Percentiles rank a stretch among this genome's conserved stretches.
Evolutionary conservation across 2,329 filamentous ascomycete genomes (phyloP).

Genomic region (Coniella vitis): DNA sequence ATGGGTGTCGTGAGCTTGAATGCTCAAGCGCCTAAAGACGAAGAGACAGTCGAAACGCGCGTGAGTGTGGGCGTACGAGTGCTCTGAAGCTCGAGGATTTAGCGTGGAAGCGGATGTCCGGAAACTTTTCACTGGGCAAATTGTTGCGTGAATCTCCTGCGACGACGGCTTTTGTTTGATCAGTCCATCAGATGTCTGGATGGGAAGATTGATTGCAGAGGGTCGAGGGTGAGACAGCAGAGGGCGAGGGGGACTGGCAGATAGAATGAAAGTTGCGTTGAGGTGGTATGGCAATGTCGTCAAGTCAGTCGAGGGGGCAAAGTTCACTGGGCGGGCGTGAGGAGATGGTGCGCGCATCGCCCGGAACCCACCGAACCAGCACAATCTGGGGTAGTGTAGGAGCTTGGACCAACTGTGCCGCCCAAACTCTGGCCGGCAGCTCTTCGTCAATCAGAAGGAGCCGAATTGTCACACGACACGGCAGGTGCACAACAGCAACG

Average conservation of each 20-base stretch:
- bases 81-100: neutral
- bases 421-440: neutral
- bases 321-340: slow-evolving; percentile 5
- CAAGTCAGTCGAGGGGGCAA: slow-evolving; percentile 13
- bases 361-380: slow-evolving; percentile 13
- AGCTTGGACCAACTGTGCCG: slow-evolving; percentile 1
- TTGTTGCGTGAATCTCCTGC: slow-evolving; percentile 1
- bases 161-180: slow-evolving; percentile 3
- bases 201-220: neutral
- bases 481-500: too few relatives aligned
- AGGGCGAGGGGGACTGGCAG: neutral
- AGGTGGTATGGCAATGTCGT: slow-evolving; percentile 13
- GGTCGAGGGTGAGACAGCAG: slow-evolving; percentile 2
- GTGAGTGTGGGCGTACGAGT: slow-evolving; percentile 2
- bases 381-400: slow-evolving; percentile 16
- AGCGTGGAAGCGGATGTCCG: neutral
- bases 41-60: too few relatives aligned
- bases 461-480: slow-evolving; percentile 10
- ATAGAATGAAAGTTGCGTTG: neutral
- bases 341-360: slow-evolving; percentile 7
- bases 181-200: slow-evolving; percentile 12
- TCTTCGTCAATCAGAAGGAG: slow-evolving; percentile 8
- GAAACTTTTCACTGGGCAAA: slow-evolving; percentile 1
- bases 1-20: too few relatives aligned
- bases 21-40: too few relatives aligned